phyloP scores from a whole-genome alignment of 208 protist genomes.

The Acanthamoeba culbertsoni region DNA sequence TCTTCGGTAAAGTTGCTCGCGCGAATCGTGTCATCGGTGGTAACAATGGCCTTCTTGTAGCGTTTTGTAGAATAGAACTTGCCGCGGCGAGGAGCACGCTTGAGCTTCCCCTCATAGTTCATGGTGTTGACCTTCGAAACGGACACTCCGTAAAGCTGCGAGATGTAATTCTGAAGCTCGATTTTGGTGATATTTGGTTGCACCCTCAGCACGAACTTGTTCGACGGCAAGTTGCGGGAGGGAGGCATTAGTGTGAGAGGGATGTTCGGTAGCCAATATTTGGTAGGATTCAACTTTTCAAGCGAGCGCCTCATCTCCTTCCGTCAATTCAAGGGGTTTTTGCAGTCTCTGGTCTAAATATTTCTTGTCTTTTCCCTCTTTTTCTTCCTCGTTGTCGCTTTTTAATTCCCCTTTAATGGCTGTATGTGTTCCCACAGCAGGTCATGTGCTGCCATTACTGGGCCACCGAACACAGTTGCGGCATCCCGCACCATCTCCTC shows the following conservation, averaged over 20 bases:
- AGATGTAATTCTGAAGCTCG: conserved; percentile 54
- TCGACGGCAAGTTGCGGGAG: not conserved
- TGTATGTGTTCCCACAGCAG: not conserved
- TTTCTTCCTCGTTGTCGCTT: not conserved
- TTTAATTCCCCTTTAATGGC: not conserved
- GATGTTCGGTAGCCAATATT: conserved; percentile 58
- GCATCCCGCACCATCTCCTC: conserved; percentile 7
- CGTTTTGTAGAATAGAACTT: not conserved
- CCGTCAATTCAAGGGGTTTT: not conserved
- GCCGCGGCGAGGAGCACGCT: conserved; percentile 3
- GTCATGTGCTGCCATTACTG: not conserved
- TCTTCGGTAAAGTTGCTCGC: not conserved
- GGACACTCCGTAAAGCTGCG: conserved; percentile 54
- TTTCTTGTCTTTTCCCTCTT: not conserved
- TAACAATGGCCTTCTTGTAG: conserved; percentile 63
- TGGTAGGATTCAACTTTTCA: conserved; percentile 17
- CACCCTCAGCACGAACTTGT: conserved; percentile 57
- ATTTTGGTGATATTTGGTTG: conserved; percentile 58
- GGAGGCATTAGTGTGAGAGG: conserved; percentile 16
- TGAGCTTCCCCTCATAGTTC: conserved; percentile 59
- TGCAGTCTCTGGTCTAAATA: too few relatives aligned
- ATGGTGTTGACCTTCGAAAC: conserved; percentile 52
- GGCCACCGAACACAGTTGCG: not conserved
- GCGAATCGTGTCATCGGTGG: conserved; percentile 19
- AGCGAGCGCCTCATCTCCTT: conserved; percentile 44